Percentiles rank a stretch among this genome's conserved stretches.
phyloP scores from a whole-genome alignment of 2,329 filamentous ascomycete genomes.

The Penicillium corylophilum region DNA sequence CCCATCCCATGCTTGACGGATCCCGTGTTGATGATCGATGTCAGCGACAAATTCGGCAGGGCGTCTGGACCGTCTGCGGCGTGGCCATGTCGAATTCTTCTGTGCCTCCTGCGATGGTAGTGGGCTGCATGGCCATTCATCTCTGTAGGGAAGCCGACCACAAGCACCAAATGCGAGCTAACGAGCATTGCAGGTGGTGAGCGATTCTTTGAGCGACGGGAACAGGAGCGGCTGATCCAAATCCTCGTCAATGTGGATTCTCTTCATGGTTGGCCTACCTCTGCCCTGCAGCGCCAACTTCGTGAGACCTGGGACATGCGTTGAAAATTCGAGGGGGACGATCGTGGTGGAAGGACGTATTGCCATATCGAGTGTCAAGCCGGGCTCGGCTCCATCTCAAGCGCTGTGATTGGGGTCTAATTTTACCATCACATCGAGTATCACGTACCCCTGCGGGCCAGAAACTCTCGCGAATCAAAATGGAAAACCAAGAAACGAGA shows the following conservation, averaged over 20 bases:
- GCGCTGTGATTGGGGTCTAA: background rate
- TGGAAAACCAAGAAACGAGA: background rate
- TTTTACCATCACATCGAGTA: background rate
- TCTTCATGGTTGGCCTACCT: slow-evolving; percentile 23
- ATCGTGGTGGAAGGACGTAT: background rate
- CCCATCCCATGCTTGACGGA: background rate
- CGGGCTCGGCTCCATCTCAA: background rate
- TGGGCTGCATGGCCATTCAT: slow-evolving; percentile 24
- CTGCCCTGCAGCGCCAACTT: slow-evolving; percentile 19
- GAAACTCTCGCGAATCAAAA: background rate
- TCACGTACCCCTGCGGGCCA: background rate
- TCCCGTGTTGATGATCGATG: background rate
- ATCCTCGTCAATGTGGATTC: slow-evolving; percentile 19
- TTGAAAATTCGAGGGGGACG: slow-evolving; percentile 1
- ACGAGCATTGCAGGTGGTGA: slow-evolving; percentile 19
- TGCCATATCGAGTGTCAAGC: background rate
- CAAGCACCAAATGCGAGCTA: background rate
- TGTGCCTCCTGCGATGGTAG: slow-evolving; percentile 26
- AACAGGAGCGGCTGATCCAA: slow-evolving; percentile 23
- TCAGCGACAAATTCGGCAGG: slow-evolving; percentile 23
- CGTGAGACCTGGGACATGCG: slow-evolving; percentile 18
- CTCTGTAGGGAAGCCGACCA: slow-evolving; percentile 14
- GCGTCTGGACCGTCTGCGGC: slow-evolving; percentile 26
- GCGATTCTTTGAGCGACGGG: slow-evolving; percentile 23
- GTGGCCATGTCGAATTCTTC: slow-evolving; percentile 23